A percentile compares a stretch with the other conserved stretches of the same genome.
phyloP scores from a whole-genome alignment of 2,329 filamentous ascomycete species.

The Aureobasidium lini region DNA sequence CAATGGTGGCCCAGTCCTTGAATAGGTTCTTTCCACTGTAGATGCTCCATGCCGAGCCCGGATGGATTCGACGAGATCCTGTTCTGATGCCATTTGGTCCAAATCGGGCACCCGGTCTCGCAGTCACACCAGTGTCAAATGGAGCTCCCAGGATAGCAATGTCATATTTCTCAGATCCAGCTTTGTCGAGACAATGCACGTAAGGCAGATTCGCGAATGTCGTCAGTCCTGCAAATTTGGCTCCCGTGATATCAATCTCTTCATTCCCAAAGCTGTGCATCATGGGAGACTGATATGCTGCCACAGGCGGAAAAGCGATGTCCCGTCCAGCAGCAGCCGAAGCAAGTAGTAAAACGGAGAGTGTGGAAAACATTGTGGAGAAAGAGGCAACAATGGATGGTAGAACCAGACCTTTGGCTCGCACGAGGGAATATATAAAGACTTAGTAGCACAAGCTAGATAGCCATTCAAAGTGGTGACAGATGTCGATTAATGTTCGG shows the following conservation, averaged over 20 bases:
- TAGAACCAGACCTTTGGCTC: not conserved
- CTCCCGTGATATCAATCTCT: conserved; percentile 19
- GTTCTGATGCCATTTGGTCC: conserved; percentile 46
- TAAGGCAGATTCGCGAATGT: conserved; percentile 44
- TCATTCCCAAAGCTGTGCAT: conserved; percentile 21
- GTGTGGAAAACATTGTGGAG: not conserved
- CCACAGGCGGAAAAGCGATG: conserved; percentile 37
- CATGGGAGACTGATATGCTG: conserved; percentile 29
- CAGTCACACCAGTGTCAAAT: conserved; percentile 47
- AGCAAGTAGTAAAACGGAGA: conserved; percentile 15
- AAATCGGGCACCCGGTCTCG: conserved; percentile 38
- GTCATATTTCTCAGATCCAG: conserved; percentile 30
- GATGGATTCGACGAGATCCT: conserved; percentile 42
- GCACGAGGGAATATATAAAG: not conserved
- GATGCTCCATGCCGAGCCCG: conserved; percentile 37
- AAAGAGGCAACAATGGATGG: too few relatives aligned
- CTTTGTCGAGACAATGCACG: conserved; percentile 37
- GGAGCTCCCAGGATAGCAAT: conserved; percentile 44
- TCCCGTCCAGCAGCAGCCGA: conserved; percentile 26
- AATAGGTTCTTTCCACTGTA: conserved; percentile 43
- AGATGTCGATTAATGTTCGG: not conserved
- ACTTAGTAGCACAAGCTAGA: not conserved
- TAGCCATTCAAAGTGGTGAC: not conserved
- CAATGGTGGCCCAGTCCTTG: conserved; percentile 42
- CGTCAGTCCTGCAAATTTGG: conserved; percentile 35